Evolutionary conservation across 1,284 basidiomycete genomes (phyloP), one percentile per base, ranked within the genome.

Genomic region (Austroboletus niveus): DNA sequence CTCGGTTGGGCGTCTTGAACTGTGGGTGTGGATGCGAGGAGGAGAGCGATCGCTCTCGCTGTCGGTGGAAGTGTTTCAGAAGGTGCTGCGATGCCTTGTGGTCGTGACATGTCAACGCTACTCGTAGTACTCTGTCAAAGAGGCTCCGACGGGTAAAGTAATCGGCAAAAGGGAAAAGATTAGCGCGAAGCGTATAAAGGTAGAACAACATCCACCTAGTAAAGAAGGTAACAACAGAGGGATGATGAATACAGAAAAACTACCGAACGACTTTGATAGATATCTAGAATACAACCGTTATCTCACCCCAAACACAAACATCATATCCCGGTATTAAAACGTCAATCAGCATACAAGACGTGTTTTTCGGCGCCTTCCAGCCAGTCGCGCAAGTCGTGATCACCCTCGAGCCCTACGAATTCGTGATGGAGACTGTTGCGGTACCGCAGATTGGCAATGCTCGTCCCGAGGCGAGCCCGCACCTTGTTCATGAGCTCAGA

Each of bases 1-100:
- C 88, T 88, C 7, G 95, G 94, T 61, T 98, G 94, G 7, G 90
- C 87, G 72, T 98, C 95, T 57, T 94, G 86, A 0, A 98, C 87
- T 5, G 87, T 81, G 5, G 96, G 94, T n/a, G 93, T 94, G 0
- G 93, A 90, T 4, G 95, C 92, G 27, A 98, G 81, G 32, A 99
- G 83, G 34, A 99, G 81, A 0, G 96, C 93, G 47, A 98, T 94
- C 30, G 95, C 82, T 30, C 95, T 83, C 10, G 94, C 95, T 56
- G 95, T 94, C 34, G 92, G 82, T 11, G 96, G 96, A 57, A 91
- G 77, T 22, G 80, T 82, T 52, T 90, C 87, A 30, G 80, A 76
- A n/a, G 70, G 59, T 42, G 77, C 69, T 55, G 70, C 64, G 29
- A 24, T 15, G 10, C 55, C 57, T 54, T 68, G 66, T 17, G 62